These are phyloP conservation scores for Dysphania ambrosioides DNA, from an alignment of 148 eudicot genomes.

Conservation along the genomic window DNA sequence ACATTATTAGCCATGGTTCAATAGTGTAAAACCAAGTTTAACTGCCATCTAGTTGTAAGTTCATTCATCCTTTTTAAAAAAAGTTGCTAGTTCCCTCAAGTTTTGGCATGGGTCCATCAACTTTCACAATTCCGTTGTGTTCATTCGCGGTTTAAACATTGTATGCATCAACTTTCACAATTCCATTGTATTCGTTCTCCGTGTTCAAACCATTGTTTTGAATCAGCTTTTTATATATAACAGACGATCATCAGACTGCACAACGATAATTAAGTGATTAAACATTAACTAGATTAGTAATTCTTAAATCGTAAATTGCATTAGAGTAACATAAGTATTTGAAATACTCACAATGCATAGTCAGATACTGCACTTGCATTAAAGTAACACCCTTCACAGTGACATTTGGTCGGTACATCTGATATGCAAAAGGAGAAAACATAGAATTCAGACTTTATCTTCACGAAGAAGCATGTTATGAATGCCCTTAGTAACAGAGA, in stretches of 20 bases:
- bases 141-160: no score
- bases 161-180: background rate
- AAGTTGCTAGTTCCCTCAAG: no score
- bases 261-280: background rate
- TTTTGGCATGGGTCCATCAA: no score
- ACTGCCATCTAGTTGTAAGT: background rate
- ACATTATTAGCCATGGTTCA: background rate
- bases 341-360: background rate
- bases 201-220: no score
- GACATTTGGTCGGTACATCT: background rate
- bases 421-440: background rate
- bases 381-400: background rate
- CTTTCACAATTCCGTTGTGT: no score
- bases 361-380: background rate
- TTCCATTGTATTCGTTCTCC: background rate
- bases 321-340: background rate
- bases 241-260: background rate
- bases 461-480: constrained; percentile 25
- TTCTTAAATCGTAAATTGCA: background rate
- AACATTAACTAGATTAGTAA: background rate
- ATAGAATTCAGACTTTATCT: constrained; percentile 10
- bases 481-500: constrained; percentile 30
- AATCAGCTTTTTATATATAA: background rate
- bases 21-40: background rate
- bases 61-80: no score